Evolutionary conservation across 805 yeast species (phyloP).

Genomic region (Wickerhamomyces sydowiorum): DNA sequence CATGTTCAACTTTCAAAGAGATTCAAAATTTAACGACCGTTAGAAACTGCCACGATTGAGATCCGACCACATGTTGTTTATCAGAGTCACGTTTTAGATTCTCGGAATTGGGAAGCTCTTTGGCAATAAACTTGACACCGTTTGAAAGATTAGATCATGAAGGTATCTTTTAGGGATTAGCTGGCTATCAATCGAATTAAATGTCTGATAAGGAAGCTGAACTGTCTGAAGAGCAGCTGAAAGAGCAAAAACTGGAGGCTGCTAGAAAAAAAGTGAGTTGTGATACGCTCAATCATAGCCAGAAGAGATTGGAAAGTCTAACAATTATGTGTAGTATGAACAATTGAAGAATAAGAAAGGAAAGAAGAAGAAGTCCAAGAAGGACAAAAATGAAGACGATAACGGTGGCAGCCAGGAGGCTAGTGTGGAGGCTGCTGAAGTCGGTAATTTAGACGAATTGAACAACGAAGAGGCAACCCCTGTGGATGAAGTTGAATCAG

Average conservation of each 20-base stretch:
- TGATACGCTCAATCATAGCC: not conserved
- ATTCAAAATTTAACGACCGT: not conserved
- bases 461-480: constrained; percentile 11
- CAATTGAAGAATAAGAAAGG: constrained; percentile 60
- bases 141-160: too few species aligned
- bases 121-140: too few species aligned
- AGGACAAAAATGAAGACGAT: constrained; percentile 11
- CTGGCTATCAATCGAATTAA: too few species aligned
- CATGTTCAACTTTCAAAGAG: not conserved
- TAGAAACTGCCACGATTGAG: too few species aligned
- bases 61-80: too few species aligned
- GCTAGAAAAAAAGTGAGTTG: constrained; percentile 57
- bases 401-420: constrained; percentile 8
- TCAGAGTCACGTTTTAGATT: too few species aligned
- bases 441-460: constrained; percentile 6
- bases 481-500: constrained; percentile 5
- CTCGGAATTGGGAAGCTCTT: too few species aligned
- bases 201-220: constrained; percentile 20
- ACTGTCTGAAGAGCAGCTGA: constrained; percentile 28
- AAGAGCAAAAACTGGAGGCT: constrained; percentile 63
- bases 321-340: constrained; percentile 35
- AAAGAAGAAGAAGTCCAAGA: constrained; percentile 36
- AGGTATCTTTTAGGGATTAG: not conserved
- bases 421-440: constrained; percentile 6
- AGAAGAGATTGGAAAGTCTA: not conserved